Base-by-base conservation (phyloP, 257 asterid genomes). In the Thymus mandschuricus region DNA sequence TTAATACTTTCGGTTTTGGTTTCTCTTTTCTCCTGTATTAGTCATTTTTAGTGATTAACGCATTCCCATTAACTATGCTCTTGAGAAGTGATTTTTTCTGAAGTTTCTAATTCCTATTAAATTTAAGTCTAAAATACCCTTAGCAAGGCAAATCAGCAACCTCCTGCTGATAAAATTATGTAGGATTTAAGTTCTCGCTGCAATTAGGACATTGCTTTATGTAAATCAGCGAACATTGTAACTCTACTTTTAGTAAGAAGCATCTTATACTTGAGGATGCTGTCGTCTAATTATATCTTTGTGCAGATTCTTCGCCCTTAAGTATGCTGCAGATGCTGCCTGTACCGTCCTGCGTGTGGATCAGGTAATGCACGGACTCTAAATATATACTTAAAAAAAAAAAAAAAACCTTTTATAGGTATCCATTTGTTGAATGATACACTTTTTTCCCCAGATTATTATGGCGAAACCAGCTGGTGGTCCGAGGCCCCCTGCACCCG, bases 311-410 rank as follows among this genome's bases (percentile, higher is more conserved):
- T 95, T 88, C 72, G 98, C 98, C 66, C 90, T 95, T 52, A 95
- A 95, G 81, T 92, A 80, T 72, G 97, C 99, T 65, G 94, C 96
- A 46, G 98, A 92, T 85, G 99, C 98, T 70, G 96, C 88, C 68
- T 86, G 89, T 78, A 95, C 99, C 6, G 96, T 95, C 75, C 86
- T 95, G 71, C 94, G 97, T 11, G 99, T 95, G 40, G 99, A 95
- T 82, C 99, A 95, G 99, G 99, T 95, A 83, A 73, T 51, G 28
- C 54, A 30, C 81, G 0, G 51, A 51, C 55, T 30, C 45, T 48
- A 7, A 13, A 13, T 31, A 13, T 13, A 1, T 21, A 21, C 21
- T 21, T 21, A 21, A 21, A 21, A 21, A 21, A 21, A 21, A 21
- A 21, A 21, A 21, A 21, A 21, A 21, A 21, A 21, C 21, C 27